Conservation (phyloP, 768 basidiomycete genomes). For the Antrodiella citrinella region DNA sequence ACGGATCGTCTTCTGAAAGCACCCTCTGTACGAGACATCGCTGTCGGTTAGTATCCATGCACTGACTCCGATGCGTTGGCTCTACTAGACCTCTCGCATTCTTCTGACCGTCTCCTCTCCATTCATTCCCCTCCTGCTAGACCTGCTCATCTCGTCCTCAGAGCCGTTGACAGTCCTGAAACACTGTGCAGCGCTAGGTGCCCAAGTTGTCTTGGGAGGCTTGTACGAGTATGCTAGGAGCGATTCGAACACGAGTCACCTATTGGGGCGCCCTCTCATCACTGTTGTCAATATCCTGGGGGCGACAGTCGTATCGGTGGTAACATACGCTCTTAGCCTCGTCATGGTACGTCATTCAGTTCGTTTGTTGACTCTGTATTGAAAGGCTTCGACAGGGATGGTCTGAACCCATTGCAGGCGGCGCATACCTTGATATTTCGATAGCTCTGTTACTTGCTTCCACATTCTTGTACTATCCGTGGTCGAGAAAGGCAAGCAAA, state of each 20-base stretch:
- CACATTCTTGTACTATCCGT: not conserved
- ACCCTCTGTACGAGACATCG: not conserved
- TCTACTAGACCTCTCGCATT: too few relatives aligned
- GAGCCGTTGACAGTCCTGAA: not conserved
- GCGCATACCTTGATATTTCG: not conserved
- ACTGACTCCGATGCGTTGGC: too few relatives aligned
- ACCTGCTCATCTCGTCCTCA: not conserved
- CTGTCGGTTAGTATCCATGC: not conserved
- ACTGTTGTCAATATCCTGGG: not conserved
- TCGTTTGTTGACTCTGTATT: too few relatives aligned
- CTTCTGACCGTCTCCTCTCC: not conserved
- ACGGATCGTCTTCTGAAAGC: not conserved
- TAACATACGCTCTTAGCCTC: not conserved
- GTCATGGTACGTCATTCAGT: not conserved
- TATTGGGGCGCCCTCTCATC: not conserved
- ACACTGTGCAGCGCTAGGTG: not conserved
- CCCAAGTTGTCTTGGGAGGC: not conserved
- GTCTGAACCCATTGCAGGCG: not conserved
- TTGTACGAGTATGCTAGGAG: not conserved
- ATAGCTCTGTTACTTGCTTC: not conserved
- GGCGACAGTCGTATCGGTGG: not conserved
- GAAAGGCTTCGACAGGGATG: too few relatives aligned
- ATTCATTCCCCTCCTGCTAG: not conserved
- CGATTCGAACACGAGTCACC: not conserved
- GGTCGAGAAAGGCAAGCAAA: not conserved